Evolutionary conservation across 2,329 filamentous ascomycete species (phyloP), one percentile per base, ranked within the genome.

Genomic region (Huntiella decipiens): DNA sequence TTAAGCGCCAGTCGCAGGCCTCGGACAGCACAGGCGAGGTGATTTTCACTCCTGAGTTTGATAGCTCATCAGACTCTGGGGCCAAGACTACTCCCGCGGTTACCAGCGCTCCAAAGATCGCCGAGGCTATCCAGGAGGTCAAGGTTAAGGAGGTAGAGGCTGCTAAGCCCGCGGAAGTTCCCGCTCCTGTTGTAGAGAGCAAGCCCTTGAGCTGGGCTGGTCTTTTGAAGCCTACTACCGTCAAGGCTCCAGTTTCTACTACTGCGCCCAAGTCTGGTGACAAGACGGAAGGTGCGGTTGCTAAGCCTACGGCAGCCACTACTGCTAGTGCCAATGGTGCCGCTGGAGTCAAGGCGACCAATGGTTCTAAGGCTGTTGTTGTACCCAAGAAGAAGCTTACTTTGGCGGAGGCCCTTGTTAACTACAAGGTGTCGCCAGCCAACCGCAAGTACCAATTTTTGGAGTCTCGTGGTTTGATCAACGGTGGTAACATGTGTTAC

Each of bases 401-500:
- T 13, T 66, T 93, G 44, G 79, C 76, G 3, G 83, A 95, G 54
- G 82, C 83, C 33, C 68, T 98, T 44, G 71, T 71, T 43, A 73
- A 74, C 22, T 91, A 87, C 59, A 73, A 72, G 45, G 76, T 86
- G 17, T 71, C 74, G 48, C 67, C 68, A 34, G 69, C 70, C 34
- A 65, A 73, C 31, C 22, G 22, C 22, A 83, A 80, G 55, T 66
- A 88, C 53, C 69, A 81, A 13, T 95, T 95, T 57, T 70, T 98
- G 43, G 85, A 96, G 63, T 91, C 91, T 43, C 76, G 88, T 53
- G 91, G 91, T 42, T 72, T 98, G 57, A 82, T 94, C 54, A 98
- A 98, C 63, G 92, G 88, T 36, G 91, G 91, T 43, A 96, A 98
- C 59, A 92, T 96, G 83, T 98, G 91, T 63, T 98, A 98, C 64